Conservation (phyloP, 495 filamentous ascomycete genomes). For the Filosporella fistucella region DNA sequence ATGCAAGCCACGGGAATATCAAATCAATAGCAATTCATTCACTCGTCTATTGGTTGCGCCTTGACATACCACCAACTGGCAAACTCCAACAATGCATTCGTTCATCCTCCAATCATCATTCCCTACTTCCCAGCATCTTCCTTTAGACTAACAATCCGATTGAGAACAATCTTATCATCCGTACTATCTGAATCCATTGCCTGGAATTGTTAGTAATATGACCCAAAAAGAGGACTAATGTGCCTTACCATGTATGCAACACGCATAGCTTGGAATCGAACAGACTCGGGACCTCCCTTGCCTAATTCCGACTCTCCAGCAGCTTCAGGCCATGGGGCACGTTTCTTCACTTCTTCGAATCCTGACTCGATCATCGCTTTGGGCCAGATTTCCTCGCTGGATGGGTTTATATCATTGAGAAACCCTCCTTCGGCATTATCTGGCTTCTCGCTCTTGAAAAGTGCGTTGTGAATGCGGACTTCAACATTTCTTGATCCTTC, state of each 20-base stretch:
- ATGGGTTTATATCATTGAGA: conserved; percentile 77
- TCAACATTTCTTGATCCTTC: conserved; percentile 68
- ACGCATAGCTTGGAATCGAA: conserved; percentile 90
- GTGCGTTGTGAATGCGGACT: conserved; percentile 71
- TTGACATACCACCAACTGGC: not conserved
- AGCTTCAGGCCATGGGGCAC: conserved; percentile 80
- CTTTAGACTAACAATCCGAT: conserved; percentile 90
- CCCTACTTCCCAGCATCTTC: conserved; percentile 74
- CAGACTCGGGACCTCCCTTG: conserved; percentile 60
- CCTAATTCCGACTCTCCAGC: conserved; percentile 57
- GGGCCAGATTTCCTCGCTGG: conserved; percentile 72
- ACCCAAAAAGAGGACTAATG: conserved; percentile 10
- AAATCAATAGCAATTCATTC: too few relatives aligned
- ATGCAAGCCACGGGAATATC: too few relatives aligned
- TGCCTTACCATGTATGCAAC: conserved; percentile 71
- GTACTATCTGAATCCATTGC: conserved; percentile 76
- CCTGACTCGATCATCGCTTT: conserved; percentile 82
- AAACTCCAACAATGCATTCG: conserved; percentile 7
- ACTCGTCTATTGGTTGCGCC: not conserved
- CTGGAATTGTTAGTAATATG: conserved; percentile 17
- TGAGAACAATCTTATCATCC: conserved; percentile 74
- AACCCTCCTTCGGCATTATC: conserved; percentile 67
- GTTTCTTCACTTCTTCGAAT: conserved; percentile 67
- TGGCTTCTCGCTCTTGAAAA: conserved; percentile 87
- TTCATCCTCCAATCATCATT: not conserved